Evolutionary conservation across 2,329 filamentous ascomycete species (phyloP), one percentile per base, ranked within the genome.

Genomic region (Nigrograna mackinnonii): DNA sequence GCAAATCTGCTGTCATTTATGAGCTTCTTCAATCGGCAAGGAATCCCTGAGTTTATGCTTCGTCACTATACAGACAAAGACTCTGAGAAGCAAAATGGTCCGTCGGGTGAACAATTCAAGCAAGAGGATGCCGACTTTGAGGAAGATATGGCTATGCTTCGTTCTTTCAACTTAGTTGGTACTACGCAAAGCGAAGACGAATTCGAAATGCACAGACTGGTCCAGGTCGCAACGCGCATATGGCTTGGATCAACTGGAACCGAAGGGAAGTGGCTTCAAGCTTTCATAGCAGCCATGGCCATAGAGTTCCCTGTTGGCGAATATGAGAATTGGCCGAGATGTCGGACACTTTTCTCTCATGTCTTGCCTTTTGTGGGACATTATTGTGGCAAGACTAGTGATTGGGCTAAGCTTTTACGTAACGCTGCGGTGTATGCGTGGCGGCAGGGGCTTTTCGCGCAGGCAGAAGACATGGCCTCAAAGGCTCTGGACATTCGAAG

Each of bases 21-120:
- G 66, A 72, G 71, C 55, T 69, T 73, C 41, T 76, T 71, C 47
- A 61, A 76, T 37, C 54, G 59, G 13, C 63, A 74, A 45, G 67
- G 60, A 12, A 72, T 75, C 14, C 64, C 66, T 0, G 57, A 62
- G 11, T 47, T 22, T 13, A 37, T 73, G n/a, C 36, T 73, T 18
- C 21, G 36, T 28, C 6, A 26, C 28, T 41, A 35, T 22, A 28
- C 20, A 14, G 31, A 41, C 28, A 35, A 16, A 5, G 20, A 41
- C 4, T 7, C n/a, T n/a, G n/a, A n/a, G n/a, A n/a, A n/a, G n/a
- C n/a, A n/a, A n/a, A n/a, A n/a, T n/a, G n/a, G n/a, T 22, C 5
- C 13, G 26, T 5, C 6, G 26, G 31, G 67, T n/a, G 59, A 9
- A 37, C 35, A 12, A 30, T n/a, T 38, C 6, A 31, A 16, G 14